Base-by-base conservation (phyloP, 306 rosid genomes). In the Hippophae rhamnoides region DNA sequence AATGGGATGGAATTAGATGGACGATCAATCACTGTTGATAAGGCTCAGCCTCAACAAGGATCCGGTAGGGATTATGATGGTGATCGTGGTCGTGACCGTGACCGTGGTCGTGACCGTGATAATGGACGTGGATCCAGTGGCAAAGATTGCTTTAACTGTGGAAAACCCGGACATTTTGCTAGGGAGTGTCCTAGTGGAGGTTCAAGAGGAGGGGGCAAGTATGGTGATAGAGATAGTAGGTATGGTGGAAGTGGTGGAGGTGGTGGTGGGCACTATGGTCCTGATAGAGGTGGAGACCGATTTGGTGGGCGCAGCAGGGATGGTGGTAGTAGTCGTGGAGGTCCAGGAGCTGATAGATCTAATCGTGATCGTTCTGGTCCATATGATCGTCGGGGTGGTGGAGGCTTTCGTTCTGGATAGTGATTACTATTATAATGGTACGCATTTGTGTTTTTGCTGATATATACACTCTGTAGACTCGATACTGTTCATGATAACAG, bases 111-210 rank as follows among this genome's bases (percentile, higher is more conserved):
- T 10, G 79, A 71, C n/a, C 72, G 85, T 49, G 89, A 73, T 31
- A 31, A 31, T 71, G 92, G 93, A 13, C 83, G 96, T 50, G 96
- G 95, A 38, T 74, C 82, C 60, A 76, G 75, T 55, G 89, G 96
- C 43, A 95, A 97, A 41, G 99, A 89, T 41, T 93, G 99, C 84
- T 93, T 86, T 62, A 93, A 88, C 74, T 93, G 99, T 60, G 99
- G 99, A 18, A 93, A 93, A 67, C 99, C 99, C 68, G 99, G 99
- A 55, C 99, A 93, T 84, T 93, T 93, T 82, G 99, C 99, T 13
- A 72, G 99, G 69, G 99, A 93, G 72, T 93, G 99, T 62, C 99
- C 99, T 49, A 58, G 86, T 82, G 95, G 86, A 76, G 97, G 93
- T 74, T 79, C 56, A 48, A 76, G 85, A 64, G 89, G 86, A 2